Evolutionary conservation across 306 rosid genomes (phyloP), one percentile per base, ranked within the genome.

Genomic region (Dalbergia oliveri): DNA sequence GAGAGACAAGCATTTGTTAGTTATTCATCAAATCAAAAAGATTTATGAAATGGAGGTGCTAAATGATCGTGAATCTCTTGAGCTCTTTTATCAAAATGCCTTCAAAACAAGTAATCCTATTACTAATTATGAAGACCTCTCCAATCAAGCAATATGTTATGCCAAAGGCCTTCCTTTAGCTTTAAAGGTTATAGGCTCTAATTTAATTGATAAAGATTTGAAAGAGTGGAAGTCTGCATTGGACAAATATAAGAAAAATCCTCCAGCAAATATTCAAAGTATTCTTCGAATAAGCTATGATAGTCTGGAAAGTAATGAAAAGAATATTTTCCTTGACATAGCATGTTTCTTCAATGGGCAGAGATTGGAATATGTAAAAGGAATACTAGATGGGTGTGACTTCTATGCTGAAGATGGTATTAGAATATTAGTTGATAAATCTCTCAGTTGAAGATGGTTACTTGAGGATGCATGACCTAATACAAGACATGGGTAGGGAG

Each of bases 401-500:
- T 44, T 44, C 49, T 44, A 44, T 10, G 3, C 49, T 0, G 49
- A 44, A 44, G 49, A 44, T 44, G 49, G 49, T 6, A 6, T 44
- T 6, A 44, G 49, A 44, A 44, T 44, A 44, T 11, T 44, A 8
- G 11, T 44, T 44, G 49, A 44, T 44, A 44, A 11, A 44, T 44
- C 49, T 44, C 49, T 44, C 49, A 44, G 49, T 44, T 44, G 49
- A 44, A 44, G 49, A 44, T 44, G 49, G 49, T 44, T 3, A 44
- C 49, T 44, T 44, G 49, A 44, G 49, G 49, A 44, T 6, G 49
- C 49, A 44, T 6, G 11, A 6, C 11, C 49, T 44, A 65, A 0
- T 37, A 66, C 71, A 66, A 10, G 51, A n/a, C 7, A 66, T 66
- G 71, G 71, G 51, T 9, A 66, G 33, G n/a, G 71, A 66, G 19